phyloP scores from a whole-genome alignment of 768 basidiomycete species.

The Lactarius tabidus region DNA sequence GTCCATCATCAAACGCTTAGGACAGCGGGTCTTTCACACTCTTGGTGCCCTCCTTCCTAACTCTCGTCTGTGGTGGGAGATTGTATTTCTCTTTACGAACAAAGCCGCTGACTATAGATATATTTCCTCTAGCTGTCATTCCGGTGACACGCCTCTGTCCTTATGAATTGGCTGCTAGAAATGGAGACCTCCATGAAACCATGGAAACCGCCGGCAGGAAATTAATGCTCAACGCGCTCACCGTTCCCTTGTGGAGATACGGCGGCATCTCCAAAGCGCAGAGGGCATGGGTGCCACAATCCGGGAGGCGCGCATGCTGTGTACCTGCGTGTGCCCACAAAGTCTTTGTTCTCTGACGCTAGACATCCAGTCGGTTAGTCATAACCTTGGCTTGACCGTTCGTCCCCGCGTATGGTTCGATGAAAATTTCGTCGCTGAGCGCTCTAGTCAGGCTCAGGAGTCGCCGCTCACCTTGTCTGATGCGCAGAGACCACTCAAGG shows the following conservation, averaged over 20 bases:
- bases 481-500: not conserved
- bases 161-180: slow-evolving; percentile 3
- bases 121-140: not conserved
- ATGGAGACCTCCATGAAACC: slow-evolving; percentile 5
- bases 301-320: not conserved
- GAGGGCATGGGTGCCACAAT: not conserved
- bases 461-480: not conserved
- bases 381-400: not conserved
- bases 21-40: not conserved
- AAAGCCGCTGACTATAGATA: not conserved
- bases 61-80: not conserved
- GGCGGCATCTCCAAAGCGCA: not conserved
- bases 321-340: not conserved
- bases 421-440: not conserved
- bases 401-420: not conserved
- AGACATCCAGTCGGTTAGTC: not conserved
- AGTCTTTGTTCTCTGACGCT: not conserved
- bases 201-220: slow-evolving; percentile 12
- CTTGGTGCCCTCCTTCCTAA: not conserved
- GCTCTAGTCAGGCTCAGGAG: not conserved
- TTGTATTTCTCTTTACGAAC: not conserved
- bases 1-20: not conserved
- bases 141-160: not conserved
- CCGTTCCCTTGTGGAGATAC: not conserved
- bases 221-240: not conserved